Evolutionary conservation across 2,329 filamentous ascomycete species (phyloP).

Genomic region (Sporothrix pallida): DNA sequence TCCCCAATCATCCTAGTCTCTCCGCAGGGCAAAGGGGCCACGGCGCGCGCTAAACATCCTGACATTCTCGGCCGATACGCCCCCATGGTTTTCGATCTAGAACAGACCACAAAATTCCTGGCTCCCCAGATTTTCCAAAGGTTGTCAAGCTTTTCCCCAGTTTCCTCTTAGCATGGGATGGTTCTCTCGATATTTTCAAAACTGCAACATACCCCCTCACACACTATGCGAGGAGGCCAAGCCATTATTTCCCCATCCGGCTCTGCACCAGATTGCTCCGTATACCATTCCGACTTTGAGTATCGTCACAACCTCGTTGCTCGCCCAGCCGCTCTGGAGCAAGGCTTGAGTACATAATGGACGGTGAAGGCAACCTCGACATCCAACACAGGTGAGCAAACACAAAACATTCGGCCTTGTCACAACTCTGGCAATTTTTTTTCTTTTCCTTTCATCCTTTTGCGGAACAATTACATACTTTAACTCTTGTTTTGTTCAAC

Average conservation of each 20-base stretch:
- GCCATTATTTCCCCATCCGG: not conserved
- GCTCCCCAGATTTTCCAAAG: not conserved
- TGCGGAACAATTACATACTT: not conserved
- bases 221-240: not conserved
- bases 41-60: too few relatives aligned
- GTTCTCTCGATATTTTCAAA: not conserved
- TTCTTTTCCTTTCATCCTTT: not conserved
- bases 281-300: not conserved
- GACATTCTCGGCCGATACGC: not conserved
- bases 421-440: not conserved
- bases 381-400: not conserved
- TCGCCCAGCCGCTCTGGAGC: not conserved
- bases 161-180: not conserved
- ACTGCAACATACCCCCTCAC: not conserved
- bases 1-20: not conserved
- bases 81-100: not conserved
- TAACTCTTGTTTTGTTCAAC: not conserved
- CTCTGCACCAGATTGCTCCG: too few relatives aligned
- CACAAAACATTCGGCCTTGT: not conserved
- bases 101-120: not conserved
- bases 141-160: not conserved
- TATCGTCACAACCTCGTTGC: not conserved
- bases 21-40: not conserved
- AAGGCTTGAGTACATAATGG: constrained; percentile 4
- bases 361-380: not conserved